Conservation (phyloP, 2,329 filamentous ascomycete species). For the Colletotrichum tanaceti region DNA sequence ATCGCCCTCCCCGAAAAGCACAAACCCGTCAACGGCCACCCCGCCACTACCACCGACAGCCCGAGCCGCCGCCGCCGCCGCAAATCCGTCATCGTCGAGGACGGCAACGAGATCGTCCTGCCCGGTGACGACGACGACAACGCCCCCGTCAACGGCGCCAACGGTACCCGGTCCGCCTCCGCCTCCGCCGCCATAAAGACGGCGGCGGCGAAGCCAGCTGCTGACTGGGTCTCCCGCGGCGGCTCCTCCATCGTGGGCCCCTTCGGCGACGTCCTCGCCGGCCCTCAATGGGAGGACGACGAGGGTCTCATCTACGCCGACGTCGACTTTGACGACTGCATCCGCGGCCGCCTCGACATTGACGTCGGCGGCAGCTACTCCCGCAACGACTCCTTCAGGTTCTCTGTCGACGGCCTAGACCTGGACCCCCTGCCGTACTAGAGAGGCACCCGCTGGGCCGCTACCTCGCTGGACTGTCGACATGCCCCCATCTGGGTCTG, state of each 20-base stretch:
- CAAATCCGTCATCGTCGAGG: conserved; percentile 62
- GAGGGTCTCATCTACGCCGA: conserved; percentile 75
- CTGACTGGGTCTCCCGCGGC: conserved; percentile 73
- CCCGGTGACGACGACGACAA: conserved; percentile 45
- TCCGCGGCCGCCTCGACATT: conserved; percentile 82
- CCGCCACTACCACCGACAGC: conserved; percentile 1
- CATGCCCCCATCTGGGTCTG: background rate
- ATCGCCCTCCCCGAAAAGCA: conserved; percentile 54
- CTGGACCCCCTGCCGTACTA: conserved; percentile 68
- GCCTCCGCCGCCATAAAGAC: background rate
- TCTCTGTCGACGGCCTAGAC: conserved; percentile 69
- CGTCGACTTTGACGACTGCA: conserved; percentile 89
- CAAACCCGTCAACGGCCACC: conserved; percentile 36
- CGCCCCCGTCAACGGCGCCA: conserved; percentile 18
- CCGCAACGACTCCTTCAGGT: conserved; percentile 71
- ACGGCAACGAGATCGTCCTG: conserved; percentile 67
- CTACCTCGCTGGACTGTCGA: background rate
- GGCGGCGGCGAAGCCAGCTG: background rate
- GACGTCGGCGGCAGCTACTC: conserved; percentile 90
- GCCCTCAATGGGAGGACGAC: conserved; percentile 85
- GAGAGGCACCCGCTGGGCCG: conserved; percentile 17
- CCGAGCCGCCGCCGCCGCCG: conserved; percentile 45
- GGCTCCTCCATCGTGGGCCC: conserved; percentile 87
- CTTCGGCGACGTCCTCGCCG: conserved; percentile 80
- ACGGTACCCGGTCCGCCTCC: conserved; percentile 3